These are phyloP conservation scores for Trematosphaeria pertusa DNA, from an alignment of 2,329 filamentous ascomycete genomes.

Conservation along the genomic window DNA sequence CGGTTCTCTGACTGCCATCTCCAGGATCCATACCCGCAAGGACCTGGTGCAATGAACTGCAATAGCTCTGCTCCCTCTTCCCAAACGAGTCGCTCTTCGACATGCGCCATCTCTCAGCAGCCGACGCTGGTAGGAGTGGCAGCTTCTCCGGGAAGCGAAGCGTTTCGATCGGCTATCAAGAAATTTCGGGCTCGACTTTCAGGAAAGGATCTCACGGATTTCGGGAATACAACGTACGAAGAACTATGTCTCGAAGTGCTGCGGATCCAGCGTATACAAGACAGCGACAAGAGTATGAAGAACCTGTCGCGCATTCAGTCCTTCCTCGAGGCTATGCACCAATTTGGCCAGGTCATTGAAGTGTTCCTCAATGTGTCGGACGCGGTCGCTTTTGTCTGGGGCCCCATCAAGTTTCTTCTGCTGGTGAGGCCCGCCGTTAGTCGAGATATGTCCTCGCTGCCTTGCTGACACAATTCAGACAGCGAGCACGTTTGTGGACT, in stretches of 20 bases:
- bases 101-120: conserved; percentile 20
- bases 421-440: too few species aligned
- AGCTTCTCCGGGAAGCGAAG: conserved; percentile 4
- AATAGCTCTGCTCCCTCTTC: neutral
- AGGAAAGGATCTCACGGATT: conserved; percentile 17
- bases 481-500: conserved; percentile 40
- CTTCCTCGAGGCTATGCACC: conserved; percentile 44
- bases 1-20: too few species aligned
- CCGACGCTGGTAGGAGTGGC: conserved; percentile 14
- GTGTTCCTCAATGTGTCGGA: conserved; percentile 43
- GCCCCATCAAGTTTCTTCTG: conserved; percentile 49
- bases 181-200: conserved; percentile 23
- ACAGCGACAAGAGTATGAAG: conserved; percentile 18
- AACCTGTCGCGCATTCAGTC: conserved; percentile 25
- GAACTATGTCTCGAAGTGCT: conserved; percentile 18
- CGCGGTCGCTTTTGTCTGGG: conserved; percentile 43
- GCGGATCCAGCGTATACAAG: conserved; percentile 25
- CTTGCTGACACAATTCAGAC: conserved; percentile 18
- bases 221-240: conserved; percentile 25
- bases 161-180: conserved; percentile 19
- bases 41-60: conserved; percentile 1
- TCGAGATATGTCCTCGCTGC: neutral
- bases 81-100: conserved; percentile 19
- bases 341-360: conserved; percentile 47
- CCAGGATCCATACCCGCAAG: too few species aligned